A percentile compares a stretch with the other conserved stretches of the same genome.
Evolutionary conservation across 352 stramenopile genomes (phyloP).

Genomic region (Pythium dissimile): DNA sequence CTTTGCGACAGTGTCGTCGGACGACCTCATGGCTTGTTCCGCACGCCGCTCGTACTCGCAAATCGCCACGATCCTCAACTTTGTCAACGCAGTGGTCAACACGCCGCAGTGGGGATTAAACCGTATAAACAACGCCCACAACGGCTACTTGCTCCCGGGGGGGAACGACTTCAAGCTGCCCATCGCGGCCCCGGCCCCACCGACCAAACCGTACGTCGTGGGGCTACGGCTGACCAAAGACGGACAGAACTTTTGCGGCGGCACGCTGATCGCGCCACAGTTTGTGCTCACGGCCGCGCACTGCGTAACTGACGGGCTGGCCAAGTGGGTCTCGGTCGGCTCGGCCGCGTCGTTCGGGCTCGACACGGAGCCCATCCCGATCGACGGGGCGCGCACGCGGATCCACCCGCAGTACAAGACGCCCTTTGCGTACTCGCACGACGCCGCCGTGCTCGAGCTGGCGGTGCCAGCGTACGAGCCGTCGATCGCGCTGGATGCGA

Average conservation of each 20-base stretch:
- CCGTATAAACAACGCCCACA: not conserved
- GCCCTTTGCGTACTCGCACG: constrained; percentile 24
- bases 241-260: constrained; percentile 39
- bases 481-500: constrained; percentile 20
- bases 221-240: constrained; percentile 25
- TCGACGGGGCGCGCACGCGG: constrained; percentile 15
- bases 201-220: constrained; percentile 14
- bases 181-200: not conserved
- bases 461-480: constrained; percentile 23
- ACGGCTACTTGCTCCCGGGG: not conserved
- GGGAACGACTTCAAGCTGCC: not conserved
- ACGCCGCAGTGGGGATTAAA: constrained; percentile 5
- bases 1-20: not conserved
- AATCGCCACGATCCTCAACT: constrained; percentile 14
- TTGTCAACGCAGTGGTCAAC: constrained; percentile 24
- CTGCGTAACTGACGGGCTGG: constrained; percentile 31
- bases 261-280: constrained; percentile 31
- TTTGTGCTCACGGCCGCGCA: constrained; percentile 45
- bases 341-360: constrained; percentile 19
- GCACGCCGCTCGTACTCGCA: constrained; percentile 1
- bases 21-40: not conserved
- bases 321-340: constrained; percentile 28
- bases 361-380: constrained; percentile 25
- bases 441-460: constrained; percentile 33
- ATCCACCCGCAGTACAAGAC: constrained; percentile 29